Base-by-base conservation (phyloP, 306 rosid species). In the Medicago lupulina region DNA sequence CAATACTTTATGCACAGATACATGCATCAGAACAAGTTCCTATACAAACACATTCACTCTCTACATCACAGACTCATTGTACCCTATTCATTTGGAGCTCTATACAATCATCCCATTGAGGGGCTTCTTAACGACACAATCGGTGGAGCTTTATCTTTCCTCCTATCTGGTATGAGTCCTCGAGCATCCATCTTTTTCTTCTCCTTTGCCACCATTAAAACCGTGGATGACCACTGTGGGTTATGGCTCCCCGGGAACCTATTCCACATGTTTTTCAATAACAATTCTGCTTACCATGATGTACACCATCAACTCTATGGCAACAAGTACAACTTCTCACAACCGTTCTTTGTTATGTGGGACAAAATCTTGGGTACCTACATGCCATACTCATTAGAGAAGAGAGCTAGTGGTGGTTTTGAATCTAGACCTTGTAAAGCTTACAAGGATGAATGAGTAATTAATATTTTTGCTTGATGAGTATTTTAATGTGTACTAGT, bases 261-360 rank as follows among this genome's bases (percentile, higher is more conserved):
- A 40, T 90, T 95, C 87, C 99, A 95, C 9, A 23, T 87, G 40
- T 78, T 90, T 19, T 95, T 92, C 80, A 80, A 77, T 31, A 95
- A 95, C 85, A 95, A 95, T 49, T 86, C 96, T 9, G 99, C 99
- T 2, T 95, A 95, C 76, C 97, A 92, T 8, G 99, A 95, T 51
- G 87, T 95, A 75, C 99, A 95, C 73, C 99, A 95, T 71, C 97
- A 95, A 86, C 92, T 95, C 8, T 95, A 92, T 47, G 99, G 99
- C 53, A 92, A 66, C 87, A 95, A 95, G 92, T 90, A 87, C 81
- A 95, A 92, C 85, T 95, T 84, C 83, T 95, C 99, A 5, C 99
- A 92, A 72, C 99, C 99, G 0, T 95, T 95, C 90, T 95, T 95
- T 77, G 87, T 90, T 5, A 67, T 88, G 86, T 92, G 99, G 99